Percentiles rank a stretch among this genome's conserved stretches.
Evolutionary conservation across 768 basidiomycete species (phyloP).

Genomic region (Boletus bicolor): DNA sequence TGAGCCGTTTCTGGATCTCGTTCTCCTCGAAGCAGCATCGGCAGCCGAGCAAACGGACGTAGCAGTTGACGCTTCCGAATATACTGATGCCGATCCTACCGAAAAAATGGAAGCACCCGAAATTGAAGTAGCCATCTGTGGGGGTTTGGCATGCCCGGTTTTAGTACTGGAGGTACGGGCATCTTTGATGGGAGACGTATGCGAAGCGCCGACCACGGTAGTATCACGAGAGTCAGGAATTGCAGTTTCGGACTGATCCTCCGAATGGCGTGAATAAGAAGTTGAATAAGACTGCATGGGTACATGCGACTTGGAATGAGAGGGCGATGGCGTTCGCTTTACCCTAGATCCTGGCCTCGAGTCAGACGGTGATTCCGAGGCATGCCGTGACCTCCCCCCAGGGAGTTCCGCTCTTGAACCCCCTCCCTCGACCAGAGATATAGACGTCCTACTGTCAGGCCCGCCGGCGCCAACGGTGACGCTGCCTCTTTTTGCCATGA

Average conservation of each 20-base stretch:
- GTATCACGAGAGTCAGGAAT: constrained; percentile 1
- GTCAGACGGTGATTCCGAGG: constrained; percentile 18
- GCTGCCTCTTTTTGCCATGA: constrained; percentile 64
- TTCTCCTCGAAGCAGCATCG: constrained; percentile 1
- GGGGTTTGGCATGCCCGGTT: constrained; percentile 18
- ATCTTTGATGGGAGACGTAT: background rate
- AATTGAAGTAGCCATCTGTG: constrained; percentile 21
- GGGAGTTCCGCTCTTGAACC: background rate
- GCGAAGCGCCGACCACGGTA: constrained; percentile 1
- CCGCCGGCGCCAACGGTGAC: constrained; percentile 4
- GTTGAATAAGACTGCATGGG: constrained; percentile 16
- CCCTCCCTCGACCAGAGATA: constrained; percentile 17
- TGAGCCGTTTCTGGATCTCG: constrained; percentile 16
- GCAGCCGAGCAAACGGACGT: constrained; percentile 20
- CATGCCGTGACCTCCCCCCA: constrained; percentile 4
- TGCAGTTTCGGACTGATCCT: constrained; percentile 7
- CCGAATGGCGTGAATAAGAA: constrained; percentile 14
- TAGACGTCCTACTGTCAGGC: constrained; percentile 13
- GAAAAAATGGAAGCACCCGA: constrained; percentile 30
- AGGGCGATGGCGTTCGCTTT: constrained; percentile 19
- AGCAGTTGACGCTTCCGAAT: constrained; percentile 28
- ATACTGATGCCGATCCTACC: constrained; percentile 24
- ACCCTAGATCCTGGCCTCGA: constrained; percentile 19
- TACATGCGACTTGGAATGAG: constrained; percentile 10
- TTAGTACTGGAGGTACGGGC: background rate